Evolutionary conservation across 139 green algal genomes (phyloP), one percentile per base, ranked within the genome.

Genomic region (Yamagishiella unicocca): DNA sequence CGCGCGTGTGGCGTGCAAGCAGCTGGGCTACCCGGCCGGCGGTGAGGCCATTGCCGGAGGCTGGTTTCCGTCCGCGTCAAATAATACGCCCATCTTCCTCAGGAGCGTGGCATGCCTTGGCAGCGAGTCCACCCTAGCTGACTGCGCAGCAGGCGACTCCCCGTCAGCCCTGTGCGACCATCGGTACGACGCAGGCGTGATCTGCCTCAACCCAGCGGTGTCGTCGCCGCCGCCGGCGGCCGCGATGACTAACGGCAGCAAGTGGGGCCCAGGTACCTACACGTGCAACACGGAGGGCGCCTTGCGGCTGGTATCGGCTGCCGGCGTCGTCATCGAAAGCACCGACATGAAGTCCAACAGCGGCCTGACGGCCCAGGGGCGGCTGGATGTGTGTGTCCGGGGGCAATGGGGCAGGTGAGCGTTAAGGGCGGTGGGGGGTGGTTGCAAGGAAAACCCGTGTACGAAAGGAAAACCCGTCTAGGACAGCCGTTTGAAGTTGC

Each of bases 341-440:
- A 25, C 17, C 50, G 50, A 38, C 38, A 76, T 14, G 37, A 40
- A 42, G 25, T 27, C 31, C 1, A 74, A 6, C 1, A 9, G 66
- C 31, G 17, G 7, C 66, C 7, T 25, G 2, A 29, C 33, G 33
- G 5, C 31, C 4, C 21, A 22, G 14, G 79, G 79, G 0, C 64
- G 81, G 43, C 37, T 87, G 43, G 81, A 87, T 43, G 45, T 87
- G 10, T 87, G 81, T 24, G 25, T 73, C 4, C 0, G 4, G 3
- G 64, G 66, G 19, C 37, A 87, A 31, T 87, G 81, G 81, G 81
- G 81, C 81, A 80, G 72, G 72, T 80, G 43, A 64, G 72, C 14
- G 67, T n/a, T n/a, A n/a, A n/a, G n/a, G n/a, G n/a, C n/a, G n/a
- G n/a, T n/a, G n/a, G n/a, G n/a, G n/a, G n/a, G n/a, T n/a, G n/a